Base-by-base conservation (phyloP, 495 filamentous ascomycete genomes). In the Aspergillus sparsus region DNA sequence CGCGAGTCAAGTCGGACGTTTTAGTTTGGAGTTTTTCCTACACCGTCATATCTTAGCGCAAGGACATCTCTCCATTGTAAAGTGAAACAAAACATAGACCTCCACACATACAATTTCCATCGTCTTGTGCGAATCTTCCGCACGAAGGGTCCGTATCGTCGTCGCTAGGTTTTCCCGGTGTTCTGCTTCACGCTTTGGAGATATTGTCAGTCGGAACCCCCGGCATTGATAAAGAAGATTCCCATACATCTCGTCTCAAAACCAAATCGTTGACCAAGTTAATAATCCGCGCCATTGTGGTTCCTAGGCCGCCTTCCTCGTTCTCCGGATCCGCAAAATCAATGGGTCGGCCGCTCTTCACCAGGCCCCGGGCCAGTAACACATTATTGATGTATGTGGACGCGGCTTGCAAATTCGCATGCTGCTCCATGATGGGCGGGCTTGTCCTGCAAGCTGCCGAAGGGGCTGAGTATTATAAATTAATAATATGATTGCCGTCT, bases 341-440 rank as follows among this genome's bases (percentile, higher is more conserved):
- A 71, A 98, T 94, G 34, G 83, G 83, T 58, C 84, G 81, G 63
- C 91, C 89, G 86, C 90, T 88, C 67, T 89, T 89, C 10, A 98
- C 76, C 18, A 98, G 81, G 16, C 94, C 94, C 42, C 94, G 86
- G 5, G 93, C 91, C 36, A 97, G 83, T 34, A 98, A 80, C 58
- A 96, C 87, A 71, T 97, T 97, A 78, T 98, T 98, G 76, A 98
- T 89, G 75, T 98, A 98, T 49, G 86, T 85, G 56, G 93, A 96
- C 31, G 94, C 94, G 57, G 91, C 91, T 64, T 88, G 84, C 47
- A 97, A 78, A 74, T 89, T 93, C 2, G 49, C 50, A 57, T 88
- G 84, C 55, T 83, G 72, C 69, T 95, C 92, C 86, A 94, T 94
- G 68, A 35, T 34, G 58, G 58, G 51, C 50, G 50, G 53, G 64